phyloP scores from a whole-genome alignment of 2,329 filamentous ascomycete genomes.

The Triangularia setosa region DNA sequence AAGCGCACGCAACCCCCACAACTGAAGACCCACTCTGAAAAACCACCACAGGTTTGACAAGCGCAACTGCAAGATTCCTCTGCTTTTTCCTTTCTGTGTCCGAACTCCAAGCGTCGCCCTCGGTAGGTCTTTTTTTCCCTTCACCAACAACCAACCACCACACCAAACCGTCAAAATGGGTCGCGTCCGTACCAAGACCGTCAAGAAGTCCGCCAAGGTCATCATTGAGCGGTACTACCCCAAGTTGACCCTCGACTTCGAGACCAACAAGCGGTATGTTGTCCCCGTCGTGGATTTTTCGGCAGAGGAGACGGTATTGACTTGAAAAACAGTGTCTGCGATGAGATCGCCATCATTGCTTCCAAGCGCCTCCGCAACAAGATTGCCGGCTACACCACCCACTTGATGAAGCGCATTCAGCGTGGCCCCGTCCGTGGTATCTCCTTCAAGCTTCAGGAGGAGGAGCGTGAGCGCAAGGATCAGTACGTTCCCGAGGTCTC shows the following conservation, averaged over 20 bases:
- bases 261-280: slow-evolving; percentile 71
- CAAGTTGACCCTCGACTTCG: slow-evolving; percentile 97
- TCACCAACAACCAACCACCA: slow-evolving; percentile 28
- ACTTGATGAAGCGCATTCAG: slow-evolving; percentile 99
- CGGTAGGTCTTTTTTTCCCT: slow-evolving; percentile 8
- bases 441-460: slow-evolving; percentile 99
- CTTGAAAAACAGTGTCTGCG: slow-evolving; percentile 70
- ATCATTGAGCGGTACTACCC: slow-evolving; percentile 98
- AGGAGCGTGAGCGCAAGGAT: slow-evolving; percentile 99
- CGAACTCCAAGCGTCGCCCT: slow-evolving; percentile 15
- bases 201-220: slow-evolving; percentile 89
- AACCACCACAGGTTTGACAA: slow-evolving; percentile 15
- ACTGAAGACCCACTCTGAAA: slow-evolving; percentile 12
- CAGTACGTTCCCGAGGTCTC: slow-evolving; percentile 99
- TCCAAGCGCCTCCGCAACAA: slow-evolving; percentile 99
- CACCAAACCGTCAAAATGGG: slow-evolving; percentile 60
- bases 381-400: slow-evolving; percentile 98
- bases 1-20: slow-evolving; percentile 24
- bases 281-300: slow-evolving; percentile 59
- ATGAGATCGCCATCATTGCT: slow-evolving; percentile 99
- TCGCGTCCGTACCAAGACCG: slow-evolving; percentile 68
- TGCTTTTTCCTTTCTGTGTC: slow-evolving; percentile 15
- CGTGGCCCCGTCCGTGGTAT: slow-evolving; percentile 98
- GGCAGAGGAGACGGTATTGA: slow-evolving; percentile 75
- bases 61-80: slow-evolving; percentile 2